Conservation (phyloP, 2,329 filamentous ascomycete genomes). For the Trichoderma koningiopsis region DNA sequence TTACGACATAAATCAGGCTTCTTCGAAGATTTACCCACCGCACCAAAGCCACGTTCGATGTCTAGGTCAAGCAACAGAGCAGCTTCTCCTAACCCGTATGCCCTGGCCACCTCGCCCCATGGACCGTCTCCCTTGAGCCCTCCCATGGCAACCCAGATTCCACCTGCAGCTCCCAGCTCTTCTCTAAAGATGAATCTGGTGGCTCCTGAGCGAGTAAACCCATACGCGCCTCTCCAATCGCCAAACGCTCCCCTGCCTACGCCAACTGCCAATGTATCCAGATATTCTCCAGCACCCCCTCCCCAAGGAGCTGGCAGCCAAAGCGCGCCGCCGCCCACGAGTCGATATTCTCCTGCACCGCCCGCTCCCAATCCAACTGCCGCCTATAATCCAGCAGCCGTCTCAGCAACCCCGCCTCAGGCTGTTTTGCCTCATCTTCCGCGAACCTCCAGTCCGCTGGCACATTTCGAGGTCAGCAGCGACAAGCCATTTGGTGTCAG, state of each 20-base stretch:
- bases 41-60: slow-evolving; percentile 61
- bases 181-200: slow-evolving; percentile 46
- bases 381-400: slow-evolving; percentile 44
- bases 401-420: slow-evolving; percentile 43
- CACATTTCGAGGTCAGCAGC: slow-evolving; percentile 61
- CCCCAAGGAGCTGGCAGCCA: slow-evolving; percentile 44
- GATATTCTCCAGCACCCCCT: slow-evolving; percentile 65
- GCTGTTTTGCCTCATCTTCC: slow-evolving; percentile 60
- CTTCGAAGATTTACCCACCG: slow-evolving; percentile 75
- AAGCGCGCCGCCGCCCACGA: slow-evolving; percentile 44
- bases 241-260: slow-evolving; percentile 39
- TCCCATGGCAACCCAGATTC: slow-evolving; percentile 29
- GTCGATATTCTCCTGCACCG: slow-evolving; percentile 58
- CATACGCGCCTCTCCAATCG: slow-evolving; percentile 52
- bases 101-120: slow-evolving; percentile 27
- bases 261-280: slow-evolving; percentile 42
- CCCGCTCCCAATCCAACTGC: slow-evolving; percentile 45
- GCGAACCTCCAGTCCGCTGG: slow-evolving; percentile 66
- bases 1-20: slow-evolving; percentile 58
- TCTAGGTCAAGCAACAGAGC: slow-evolving; percentile 54
- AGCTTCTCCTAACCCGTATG: slow-evolving; percentile 43
- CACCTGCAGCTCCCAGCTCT: slow-evolving; percentile 30
- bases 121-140: slow-evolving; percentile 35
- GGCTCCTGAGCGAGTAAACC: slow-evolving; percentile 54
- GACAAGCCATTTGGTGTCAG: slow-evolving; percentile 41